Percentiles rank a stretch among this genome's conserved stretches.
Conservation (phyloP, 2,329 filamentous ascomycete species). For the Ciborinia camelliae region DNA sequence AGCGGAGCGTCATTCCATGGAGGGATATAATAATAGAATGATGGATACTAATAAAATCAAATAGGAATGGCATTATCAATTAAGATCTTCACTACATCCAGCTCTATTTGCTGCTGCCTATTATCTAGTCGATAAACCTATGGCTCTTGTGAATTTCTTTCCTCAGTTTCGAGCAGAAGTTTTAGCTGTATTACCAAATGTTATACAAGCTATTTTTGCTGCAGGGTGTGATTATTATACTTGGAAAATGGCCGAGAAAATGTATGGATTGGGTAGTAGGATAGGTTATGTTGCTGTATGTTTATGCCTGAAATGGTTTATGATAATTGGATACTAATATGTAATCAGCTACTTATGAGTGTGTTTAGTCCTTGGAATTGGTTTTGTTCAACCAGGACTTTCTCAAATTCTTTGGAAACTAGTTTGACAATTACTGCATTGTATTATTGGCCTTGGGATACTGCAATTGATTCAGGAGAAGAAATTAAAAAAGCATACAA, state of each 20-base stretch:
- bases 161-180: constrained; percentile 59
- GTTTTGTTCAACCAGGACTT: constrained; percentile 89
- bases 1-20: constrained; percentile 4
- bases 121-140: constrained; percentile 54
- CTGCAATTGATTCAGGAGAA: constrained; percentile 44
- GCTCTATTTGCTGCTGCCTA: constrained; percentile 78
- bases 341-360: constrained; percentile 62
- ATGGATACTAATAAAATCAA: constrained; percentile 11
- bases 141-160: constrained; percentile 52
- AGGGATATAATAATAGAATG: not conserved
- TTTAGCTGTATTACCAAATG: constrained; percentile 68
- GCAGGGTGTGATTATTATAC: constrained; percentile 81
- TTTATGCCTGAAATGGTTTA: not conserved
- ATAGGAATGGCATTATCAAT: constrained; percentile 87
- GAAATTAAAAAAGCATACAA: not conserved
- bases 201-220: constrained; percentile 73
- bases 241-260: constrained; percentile 71
- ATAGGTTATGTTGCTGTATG: constrained; percentile 67
- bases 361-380: constrained; percentile 88
- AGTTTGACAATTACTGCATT: constrained; percentile 78
- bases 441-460: constrained; percentile 81
- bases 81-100: constrained; percentile 92
- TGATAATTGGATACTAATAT: constrained; percentile 12
- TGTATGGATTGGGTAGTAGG: constrained; percentile 65
- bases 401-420: constrained; percentile 94